Evolutionary conservation across 306 rosid genomes (phyloP).

Genomic region (Chamaecrista fasciculata): DNA sequence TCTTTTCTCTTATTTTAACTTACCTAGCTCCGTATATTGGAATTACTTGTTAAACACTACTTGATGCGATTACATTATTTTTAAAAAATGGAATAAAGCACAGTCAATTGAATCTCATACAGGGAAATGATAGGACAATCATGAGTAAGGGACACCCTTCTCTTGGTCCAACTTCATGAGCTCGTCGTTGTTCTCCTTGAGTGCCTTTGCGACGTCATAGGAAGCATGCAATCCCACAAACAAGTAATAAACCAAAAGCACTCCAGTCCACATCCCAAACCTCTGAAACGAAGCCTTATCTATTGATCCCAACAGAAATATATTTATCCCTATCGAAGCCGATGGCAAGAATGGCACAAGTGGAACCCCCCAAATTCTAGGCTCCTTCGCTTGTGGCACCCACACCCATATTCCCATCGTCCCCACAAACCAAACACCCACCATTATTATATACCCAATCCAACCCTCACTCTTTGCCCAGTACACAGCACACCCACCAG

Average conservation of each 20-base stretch:
- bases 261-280: slow-evolving; percentile 3
- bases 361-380: slow-evolving; percentile 74
- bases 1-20: too few relatives aligned
- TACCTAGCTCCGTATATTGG: too few relatives aligned
- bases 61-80: too few relatives aligned
- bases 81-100: too few relatives aligned
- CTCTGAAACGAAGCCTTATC: slow-evolving; percentile 33
- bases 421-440: slow-evolving; percentile 53
- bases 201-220: background rate
- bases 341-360: slow-evolving; percentile 73
- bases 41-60: too few relatives aligned
- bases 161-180: slow-evolving; percentile 33
- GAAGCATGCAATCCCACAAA: slow-evolving; percentile 22
- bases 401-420: slow-evolving; percentile 48
- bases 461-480: slow-evolving; percentile 38
- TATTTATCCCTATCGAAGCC: slow-evolving; percentile 54
- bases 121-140: too few relatives aligned
- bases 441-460: slow-evolving; percentile 40
- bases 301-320: slow-evolving; percentile 64
- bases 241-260: slow-evolving; percentile 15
- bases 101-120: too few relatives aligned
- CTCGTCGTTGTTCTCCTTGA: background rate
- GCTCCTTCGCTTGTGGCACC: slow-evolving; percentile 57
- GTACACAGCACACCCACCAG: slow-evolving; percentile 38
- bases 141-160: background rate